These are phyloP conservation scores for Trichoderma sp. DNA, from an alignment of 2,329 filamentous ascomycete genomes.

Conservation along the genomic window DNA sequence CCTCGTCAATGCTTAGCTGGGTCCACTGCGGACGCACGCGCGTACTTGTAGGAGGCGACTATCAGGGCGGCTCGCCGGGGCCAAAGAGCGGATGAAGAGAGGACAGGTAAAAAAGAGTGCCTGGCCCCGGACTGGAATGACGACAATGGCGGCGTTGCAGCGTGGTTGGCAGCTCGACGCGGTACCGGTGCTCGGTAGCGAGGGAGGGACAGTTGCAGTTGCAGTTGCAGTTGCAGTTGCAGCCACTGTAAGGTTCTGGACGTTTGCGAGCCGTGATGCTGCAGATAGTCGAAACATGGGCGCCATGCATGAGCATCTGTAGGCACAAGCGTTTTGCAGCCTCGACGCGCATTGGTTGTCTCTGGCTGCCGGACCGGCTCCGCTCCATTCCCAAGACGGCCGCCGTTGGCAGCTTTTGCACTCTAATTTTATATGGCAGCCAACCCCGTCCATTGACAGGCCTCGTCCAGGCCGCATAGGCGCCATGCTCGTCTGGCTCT, in stretches of 20 bases:
- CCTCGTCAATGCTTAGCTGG: constrained; percentile 20
- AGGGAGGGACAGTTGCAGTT: constrained; percentile 2
- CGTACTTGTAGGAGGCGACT: constrained; percentile 7
- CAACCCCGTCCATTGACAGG: constrained; percentile 46
- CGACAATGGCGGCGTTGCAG: constrained; percentile 13
- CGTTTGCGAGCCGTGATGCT: constrained; percentile 17
- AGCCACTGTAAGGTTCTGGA: neutral
- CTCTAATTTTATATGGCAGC: constrained; percentile 50
- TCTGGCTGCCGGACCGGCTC: constrained; percentile 24
- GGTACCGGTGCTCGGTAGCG: constrained; percentile 18
- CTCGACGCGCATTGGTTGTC: constrained; percentile 17
- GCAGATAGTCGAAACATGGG: constrained; percentile 19
- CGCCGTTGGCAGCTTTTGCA: constrained; percentile 22
- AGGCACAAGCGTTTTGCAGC: constrained; percentile 13
- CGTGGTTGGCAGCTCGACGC: neutral
- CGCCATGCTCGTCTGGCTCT: constrained; percentile 47
- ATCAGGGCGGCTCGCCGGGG: constrained; percentile 2
- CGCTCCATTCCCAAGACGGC: constrained; percentile 21
- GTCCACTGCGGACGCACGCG: constrained; percentile 20
- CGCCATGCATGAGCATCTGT: constrained; percentile 12
- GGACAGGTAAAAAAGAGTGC: neutral
- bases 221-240: neutral
- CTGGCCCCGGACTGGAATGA: neutral
- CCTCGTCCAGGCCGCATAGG: constrained; percentile 43
- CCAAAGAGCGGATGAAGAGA: constrained; percentile 2